Percentiles rank a stretch among this genome's conserved stretches.
These are phyloP conservation scores for Cyclostephanos invisitatus DNA, from an alignment of 108 stramenopile genomes.

Conservation along the genomic window DNA sequence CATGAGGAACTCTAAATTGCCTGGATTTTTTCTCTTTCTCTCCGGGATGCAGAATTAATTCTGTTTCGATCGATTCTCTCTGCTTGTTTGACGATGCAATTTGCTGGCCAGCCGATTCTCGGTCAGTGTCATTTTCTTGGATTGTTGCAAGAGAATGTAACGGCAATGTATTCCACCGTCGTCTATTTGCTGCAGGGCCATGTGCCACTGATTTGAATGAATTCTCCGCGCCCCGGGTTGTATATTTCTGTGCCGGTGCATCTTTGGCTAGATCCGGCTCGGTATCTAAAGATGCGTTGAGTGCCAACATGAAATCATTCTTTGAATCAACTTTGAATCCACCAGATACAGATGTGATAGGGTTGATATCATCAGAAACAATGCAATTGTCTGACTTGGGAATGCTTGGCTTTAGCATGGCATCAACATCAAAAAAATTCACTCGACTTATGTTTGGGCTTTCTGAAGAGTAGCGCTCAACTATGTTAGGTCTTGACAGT, in stretches of 20 bases:
- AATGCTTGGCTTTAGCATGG: conserved; percentile 35
- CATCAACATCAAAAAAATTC: conserved; percentile 42
- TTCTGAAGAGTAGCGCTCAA: conserved; percentile 48
- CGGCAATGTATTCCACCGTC: conserved; percentile 76
- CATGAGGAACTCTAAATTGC: conserved; percentile 76
- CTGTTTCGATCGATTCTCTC: conserved; percentile 56
- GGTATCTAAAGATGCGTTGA: conserved; percentile 55
- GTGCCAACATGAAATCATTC: conserved; percentile 68
- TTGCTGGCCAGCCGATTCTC: conserved; percentile 4
- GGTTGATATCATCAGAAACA: not conserved
- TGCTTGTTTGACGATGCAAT: not conserved
- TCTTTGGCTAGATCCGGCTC: conserved; percentile 15
- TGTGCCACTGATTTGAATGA: conserved; percentile 18
- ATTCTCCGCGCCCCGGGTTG: conserved; percentile 17
- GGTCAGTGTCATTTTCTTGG: conserved; percentile 63
- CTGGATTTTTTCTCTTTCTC: conserved; percentile 40
- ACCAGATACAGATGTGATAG: conserved; percentile 32
- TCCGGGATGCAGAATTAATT: conserved; percentile 51
- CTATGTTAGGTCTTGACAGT: conserved; percentile 9
- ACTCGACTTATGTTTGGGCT: conserved; percentile 6
- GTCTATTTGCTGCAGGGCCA: conserved; percentile 42
- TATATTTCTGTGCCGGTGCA: not conserved
- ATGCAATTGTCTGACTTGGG: conserved; percentile 8
- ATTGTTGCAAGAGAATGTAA: conserved; percentile 73
- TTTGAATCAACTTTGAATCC: conserved; percentile 63